Evolutionary conservation across 1,284 basidiomycete genomes (phyloP).

Genomic region (Inonotus obliquus): DNA sequence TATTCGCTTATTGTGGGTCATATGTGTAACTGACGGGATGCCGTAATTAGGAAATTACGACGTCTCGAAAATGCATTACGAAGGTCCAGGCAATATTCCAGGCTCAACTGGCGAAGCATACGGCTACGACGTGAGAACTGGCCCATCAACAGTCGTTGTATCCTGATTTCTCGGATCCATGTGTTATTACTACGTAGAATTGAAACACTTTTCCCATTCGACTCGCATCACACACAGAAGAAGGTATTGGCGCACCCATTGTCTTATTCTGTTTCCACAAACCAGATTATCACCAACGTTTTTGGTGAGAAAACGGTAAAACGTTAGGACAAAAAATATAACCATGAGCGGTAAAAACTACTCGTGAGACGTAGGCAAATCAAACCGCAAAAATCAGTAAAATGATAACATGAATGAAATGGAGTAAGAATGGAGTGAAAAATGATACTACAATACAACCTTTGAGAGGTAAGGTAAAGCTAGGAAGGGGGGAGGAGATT

Average conservation of each 20-base stretch:
- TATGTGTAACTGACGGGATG: background rate
- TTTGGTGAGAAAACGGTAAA: background rate
- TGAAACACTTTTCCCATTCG: background rate
- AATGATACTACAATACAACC: background rate
- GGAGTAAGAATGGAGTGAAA: background rate
- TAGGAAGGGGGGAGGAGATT: background rate
- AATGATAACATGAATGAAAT: background rate
- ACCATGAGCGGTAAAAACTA: background rate
- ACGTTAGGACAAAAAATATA: background rate
- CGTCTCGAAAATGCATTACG: constrained; percentile 75
- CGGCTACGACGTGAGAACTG: constrained; percentile 64
- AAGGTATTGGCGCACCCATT: background rate
- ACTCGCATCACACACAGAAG: background rate
- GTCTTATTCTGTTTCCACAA: background rate
- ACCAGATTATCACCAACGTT: constrained; percentile 1
- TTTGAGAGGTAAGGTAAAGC: background rate
- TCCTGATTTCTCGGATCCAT: background rate
- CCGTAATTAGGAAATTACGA: constrained; percentile 71
- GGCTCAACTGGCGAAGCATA: constrained; percentile 61
- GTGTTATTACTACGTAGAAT: background rate
- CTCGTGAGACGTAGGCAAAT: background rate
- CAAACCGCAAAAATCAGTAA: background rate
- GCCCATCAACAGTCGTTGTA: constrained; percentile 13
- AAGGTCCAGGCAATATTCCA: constrained; percentile 65
- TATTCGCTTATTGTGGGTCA: background rate